These are phyloP conservation scores for Eucalyptus sp. DNA, from an alignment of 345 rosid species.

Conservation along the genomic window DNA sequence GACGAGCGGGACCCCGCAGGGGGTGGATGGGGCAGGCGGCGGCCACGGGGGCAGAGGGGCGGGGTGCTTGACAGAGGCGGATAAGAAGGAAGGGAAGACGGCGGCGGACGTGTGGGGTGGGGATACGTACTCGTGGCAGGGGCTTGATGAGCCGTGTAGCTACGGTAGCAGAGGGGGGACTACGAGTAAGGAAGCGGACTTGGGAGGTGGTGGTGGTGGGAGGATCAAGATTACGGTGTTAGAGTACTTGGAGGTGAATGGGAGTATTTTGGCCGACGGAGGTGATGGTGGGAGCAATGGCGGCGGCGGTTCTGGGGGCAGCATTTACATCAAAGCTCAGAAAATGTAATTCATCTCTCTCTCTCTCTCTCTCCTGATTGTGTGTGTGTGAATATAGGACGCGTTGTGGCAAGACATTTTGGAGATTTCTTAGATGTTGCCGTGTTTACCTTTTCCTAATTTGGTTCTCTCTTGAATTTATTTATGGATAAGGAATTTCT, in stretches of 20 bases:
- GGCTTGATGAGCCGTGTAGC: constrained; percentile 66
- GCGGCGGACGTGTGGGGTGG: constrained; percentile 99
- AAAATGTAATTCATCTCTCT: constrained; percentile 58
- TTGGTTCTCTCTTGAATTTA: not conserved
- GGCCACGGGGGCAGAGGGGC: constrained; percentile 99
- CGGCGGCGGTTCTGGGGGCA: constrained; percentile 98
- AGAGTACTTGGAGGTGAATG: constrained; percentile 48
- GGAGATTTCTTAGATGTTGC: not conserved
- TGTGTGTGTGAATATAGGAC: not conserved
- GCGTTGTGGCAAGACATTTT: not conserved
- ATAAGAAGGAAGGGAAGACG: constrained; percentile 46
- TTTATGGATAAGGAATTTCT: not conserved
- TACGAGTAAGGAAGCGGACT: constrained; percentile 73
- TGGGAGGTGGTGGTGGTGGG: constrained; percentile 96
- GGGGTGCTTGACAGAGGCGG: constrained; percentile 46
- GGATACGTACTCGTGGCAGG: constrained; percentile 91
- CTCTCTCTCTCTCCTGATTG: not conserved
- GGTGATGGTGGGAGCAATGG: constrained; percentile 79
- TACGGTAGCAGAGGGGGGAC: constrained; percentile 87
- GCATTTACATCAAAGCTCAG: constrained; percentile 54
- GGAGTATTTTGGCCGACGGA: constrained; percentile 72
- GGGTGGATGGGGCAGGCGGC: constrained; percentile 85
- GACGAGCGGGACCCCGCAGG: constrained; percentile 96
- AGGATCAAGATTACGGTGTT: constrained; percentile 41
- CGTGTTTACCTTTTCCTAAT: not conserved